These are phyloP conservation scores for Trichoderma arundinaceum DNA, from an alignment of 2,329 filamentous ascomycete genomes.

Conservation along the genomic window DNA sequence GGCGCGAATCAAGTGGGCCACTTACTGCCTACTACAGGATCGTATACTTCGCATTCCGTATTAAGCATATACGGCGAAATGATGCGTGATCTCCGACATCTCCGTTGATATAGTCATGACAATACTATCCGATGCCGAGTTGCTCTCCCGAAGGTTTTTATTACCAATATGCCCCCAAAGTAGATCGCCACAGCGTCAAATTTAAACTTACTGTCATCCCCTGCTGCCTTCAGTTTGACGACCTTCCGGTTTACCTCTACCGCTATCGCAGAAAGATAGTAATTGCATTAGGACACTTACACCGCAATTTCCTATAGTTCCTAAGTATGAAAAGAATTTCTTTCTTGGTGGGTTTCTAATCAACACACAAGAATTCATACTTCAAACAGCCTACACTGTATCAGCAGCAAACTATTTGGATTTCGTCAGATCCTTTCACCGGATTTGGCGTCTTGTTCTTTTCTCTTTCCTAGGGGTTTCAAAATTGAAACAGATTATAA, in stretches of 20 bases:
- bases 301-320: too few relatives aligned
- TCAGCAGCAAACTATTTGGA: not conserved
- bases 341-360: not conserved
- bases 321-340: not conserved
- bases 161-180: constrained; percentile 2
- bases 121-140: not conserved
- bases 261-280: not conserved
- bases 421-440: not conserved
- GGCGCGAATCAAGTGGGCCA: not conserved
- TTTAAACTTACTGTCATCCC: not conserved
- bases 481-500: not conserved
- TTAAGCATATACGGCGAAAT: not conserved
- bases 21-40: not conserved
- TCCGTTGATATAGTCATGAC: not conserved
- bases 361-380: not conserved
- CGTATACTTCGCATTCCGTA: too few relatives aligned
- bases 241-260: not conserved
- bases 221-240: not conserved
- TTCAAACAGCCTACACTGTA: not conserved
- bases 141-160: not conserved
- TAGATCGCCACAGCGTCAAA: constrained; percentile 3
- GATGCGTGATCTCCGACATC: not conserved
- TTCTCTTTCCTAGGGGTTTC: not conserved
- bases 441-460: not conserved
- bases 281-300: not conserved